phyloP scores from a whole-genome alignment of 805 yeast species.

The Kuraishia molischiana region DNA sequence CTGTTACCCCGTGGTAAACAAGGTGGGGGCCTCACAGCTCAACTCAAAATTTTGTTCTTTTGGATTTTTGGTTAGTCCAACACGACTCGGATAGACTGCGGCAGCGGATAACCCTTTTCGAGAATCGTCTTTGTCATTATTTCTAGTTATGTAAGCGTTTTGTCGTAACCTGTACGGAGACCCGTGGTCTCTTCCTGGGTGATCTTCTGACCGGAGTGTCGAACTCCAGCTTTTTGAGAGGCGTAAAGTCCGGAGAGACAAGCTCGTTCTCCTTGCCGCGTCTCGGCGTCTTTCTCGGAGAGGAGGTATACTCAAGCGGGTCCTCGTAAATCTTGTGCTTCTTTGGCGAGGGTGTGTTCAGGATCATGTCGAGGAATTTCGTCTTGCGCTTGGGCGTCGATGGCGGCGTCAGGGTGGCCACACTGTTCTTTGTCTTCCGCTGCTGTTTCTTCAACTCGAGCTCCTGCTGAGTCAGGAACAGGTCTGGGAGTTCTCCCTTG shows the following conservation, averaged over 20 bases:
- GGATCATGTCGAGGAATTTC: neutral
- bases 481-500: constrained; percentile 43
- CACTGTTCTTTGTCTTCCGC: neutral
- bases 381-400: constrained; percentile 1
- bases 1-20: no score
- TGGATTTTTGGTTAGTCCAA: no score
- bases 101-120: no score
- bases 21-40: no score
- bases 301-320: neutral
- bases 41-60: no score
- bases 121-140: no score
- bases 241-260: constrained; percentile 2
- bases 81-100: no score
- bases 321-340: neutral
- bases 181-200: neutral
- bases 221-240: neutral
- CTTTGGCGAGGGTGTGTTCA: neutral
- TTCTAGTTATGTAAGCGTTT: no score
- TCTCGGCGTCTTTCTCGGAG: constrained; percentile 1
- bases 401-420: constrained; percentile 1
- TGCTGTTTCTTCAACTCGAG: constrained; percentile 5
- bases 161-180: no score
- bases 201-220: no score
- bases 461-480: constrained; percentile 45
- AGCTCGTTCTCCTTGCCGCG: constrained; percentile 1